A percentile compares a stretch with the other conserved stretches of the same genome.
Conservation (phyloP, 106 monocot genomes). For the Platanthera zijinensis region DNA sequence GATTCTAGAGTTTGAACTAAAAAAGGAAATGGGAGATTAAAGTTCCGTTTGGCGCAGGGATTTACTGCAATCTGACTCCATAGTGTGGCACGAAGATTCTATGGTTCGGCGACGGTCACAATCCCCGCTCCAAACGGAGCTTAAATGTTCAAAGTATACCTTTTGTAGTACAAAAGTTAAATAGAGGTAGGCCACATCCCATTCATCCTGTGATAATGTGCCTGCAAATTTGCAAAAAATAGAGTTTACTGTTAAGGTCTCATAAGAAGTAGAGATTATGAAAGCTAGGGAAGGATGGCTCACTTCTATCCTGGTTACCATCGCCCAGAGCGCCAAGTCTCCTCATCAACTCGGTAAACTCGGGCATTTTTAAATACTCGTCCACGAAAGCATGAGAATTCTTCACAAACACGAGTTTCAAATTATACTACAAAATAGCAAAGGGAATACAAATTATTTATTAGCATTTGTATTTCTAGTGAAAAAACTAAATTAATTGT, state of each 20-base stretch:
- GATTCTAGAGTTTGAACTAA: neutral
- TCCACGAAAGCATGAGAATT: slow-evolving; percentile 91
- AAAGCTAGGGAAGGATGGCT: slow-evolving; percentile 9
- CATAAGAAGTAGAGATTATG: neutral
- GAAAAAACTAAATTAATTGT: neutral
- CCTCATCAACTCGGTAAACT: slow-evolving; percentile 88
- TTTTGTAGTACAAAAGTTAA: slow-evolving; percentile 73
- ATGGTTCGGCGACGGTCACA: too few relatives aligned
- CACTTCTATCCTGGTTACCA: slow-evolving; percentile 81
- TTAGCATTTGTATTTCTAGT: neutral
- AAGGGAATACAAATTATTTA: neutral
- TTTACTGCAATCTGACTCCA: neutral
- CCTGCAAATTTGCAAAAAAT: slow-evolving; percentile 33
- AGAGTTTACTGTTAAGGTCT: neutral
- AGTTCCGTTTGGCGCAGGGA: too few relatives aligned
- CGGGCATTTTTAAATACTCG: slow-evolving; percentile 75
- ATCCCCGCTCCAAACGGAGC: too few relatives aligned
- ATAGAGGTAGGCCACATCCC: slow-evolving; percentile 91
- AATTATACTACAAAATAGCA: slow-evolving; percentile 51
- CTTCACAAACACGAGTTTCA: slow-evolving; percentile 81
- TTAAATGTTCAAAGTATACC: slow-evolving; percentile 29
- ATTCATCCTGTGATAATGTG: slow-evolving; percentile 73
- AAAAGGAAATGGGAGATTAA: neutral
- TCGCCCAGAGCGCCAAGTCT: slow-evolving; percentile 92
- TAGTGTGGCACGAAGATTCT: neutral